Conservation (phyloP, 805 yeast genomes). For the Schwanniomyces occidentalis region DNA sequence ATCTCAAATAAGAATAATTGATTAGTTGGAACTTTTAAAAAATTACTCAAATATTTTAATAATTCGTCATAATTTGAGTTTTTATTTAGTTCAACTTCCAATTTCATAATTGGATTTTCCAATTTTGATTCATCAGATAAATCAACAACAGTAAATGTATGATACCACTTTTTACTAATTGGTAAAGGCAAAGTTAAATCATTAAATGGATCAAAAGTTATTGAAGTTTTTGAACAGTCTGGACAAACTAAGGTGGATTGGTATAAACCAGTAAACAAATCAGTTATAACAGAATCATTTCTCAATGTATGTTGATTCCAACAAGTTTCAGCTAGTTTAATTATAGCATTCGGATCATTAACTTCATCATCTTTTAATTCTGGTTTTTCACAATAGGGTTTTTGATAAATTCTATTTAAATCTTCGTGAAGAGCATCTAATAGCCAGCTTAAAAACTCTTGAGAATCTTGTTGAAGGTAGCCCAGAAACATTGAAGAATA, state of each 20-base stretch:
- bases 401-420: slow-evolving; percentile 74
- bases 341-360: slow-evolving; percentile 51
- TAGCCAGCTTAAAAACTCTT: slow-evolving; percentile 85
- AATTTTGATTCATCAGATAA: slow-evolving; percentile 21
- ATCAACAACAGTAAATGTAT: slow-evolving; percentile 63
- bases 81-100: slow-evolving; percentile 75
- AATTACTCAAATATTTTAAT: slow-evolving; percentile 57
- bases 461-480: slow-evolving; percentile 89
- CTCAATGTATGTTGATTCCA: slow-evolving; percentile 80
- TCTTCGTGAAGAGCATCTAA: slow-evolving; percentile 92
- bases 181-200: slow-evolving; percentile 91
- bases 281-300: slow-evolving; percentile 82
- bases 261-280: slow-evolving; percentile 86
- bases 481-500: slow-evolving; percentile 78
- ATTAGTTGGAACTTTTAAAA: slow-evolving; percentile 30
- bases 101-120: slow-evolving; percentile 23
- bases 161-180: slow-evolving; percentile 68
- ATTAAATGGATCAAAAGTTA: slow-evolving; percentile 92
- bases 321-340: slow-evolving; percentile 66
- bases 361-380: slow-evolving; percentile 67
- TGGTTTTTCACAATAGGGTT: slow-evolving; percentile 89
- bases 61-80: slow-evolving; percentile 64
- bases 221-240: slow-evolving; percentile 70
- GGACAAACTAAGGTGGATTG: slow-evolving; percentile 92
- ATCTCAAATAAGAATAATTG: slow-evolving; percentile 41